Evolutionary conservation across 768 basidiomycete genomes (phyloP).

Genomic region (Tephrocybe sp.): DNA sequence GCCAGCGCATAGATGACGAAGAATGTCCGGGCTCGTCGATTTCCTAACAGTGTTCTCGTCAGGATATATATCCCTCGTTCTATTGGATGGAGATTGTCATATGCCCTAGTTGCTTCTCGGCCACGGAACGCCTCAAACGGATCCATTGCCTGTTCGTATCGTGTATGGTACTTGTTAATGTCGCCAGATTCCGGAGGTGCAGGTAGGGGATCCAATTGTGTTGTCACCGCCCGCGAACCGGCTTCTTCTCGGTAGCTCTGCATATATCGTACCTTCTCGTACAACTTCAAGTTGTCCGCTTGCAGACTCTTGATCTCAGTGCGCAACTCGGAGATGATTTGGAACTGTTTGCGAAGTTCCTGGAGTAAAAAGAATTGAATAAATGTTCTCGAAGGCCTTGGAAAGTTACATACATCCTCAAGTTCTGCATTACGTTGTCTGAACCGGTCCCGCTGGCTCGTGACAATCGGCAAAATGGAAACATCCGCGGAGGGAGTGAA

Average conservation of each 20-base stretch:
- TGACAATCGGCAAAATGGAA: constrained; percentile 97
- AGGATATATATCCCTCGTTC: constrained; percentile 85
- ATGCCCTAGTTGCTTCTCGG: constrained; percentile 90
- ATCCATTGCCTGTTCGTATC: constrained; percentile 97
- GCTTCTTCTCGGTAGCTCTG: constrained; percentile 89
- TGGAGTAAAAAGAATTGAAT: constrained; percentile 26
- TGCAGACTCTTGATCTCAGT: constrained; percentile 90
- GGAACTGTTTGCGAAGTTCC: constrained; percentile 95
- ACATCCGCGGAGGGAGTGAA: constrained; percentile 65
- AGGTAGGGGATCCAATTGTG: constrained; percentile 71
- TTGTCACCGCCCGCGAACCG: constrained; percentile 48
- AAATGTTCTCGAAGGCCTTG: not conserved
- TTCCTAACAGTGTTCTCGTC: constrained; percentile 83
- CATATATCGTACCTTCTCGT: constrained; percentile 99
- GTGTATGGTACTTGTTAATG: constrained; percentile 82
- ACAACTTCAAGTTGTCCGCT: constrained; percentile 93
- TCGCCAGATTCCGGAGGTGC: constrained; percentile 49
- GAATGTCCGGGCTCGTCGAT: constrained; percentile 82
- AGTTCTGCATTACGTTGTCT: constrained; percentile 94
- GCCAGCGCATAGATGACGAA: constrained; percentile 86
- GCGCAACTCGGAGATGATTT: constrained; percentile 90
- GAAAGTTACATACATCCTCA: constrained; percentile 68
- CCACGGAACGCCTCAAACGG: constrained; percentile 98
- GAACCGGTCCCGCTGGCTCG: constrained; percentile 96
- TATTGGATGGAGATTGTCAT: constrained; percentile 85